Conservation (phyloP, 2,329 filamentous ascomycete genomes). For the Pleurostoma richardsiae region DNA sequence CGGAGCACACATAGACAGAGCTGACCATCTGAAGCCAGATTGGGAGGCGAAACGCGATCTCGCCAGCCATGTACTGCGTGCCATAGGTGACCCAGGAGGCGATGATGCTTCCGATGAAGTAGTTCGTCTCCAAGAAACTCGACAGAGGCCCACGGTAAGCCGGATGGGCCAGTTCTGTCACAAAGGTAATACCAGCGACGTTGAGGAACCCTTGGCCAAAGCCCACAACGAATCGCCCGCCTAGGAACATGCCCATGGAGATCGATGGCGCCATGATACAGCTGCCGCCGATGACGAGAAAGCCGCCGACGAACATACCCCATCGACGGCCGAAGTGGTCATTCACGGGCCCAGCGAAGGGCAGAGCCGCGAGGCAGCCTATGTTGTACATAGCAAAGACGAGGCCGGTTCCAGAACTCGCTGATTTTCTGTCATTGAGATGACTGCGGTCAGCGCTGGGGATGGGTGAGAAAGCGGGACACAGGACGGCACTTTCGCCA, state of each 20-base stretch:
- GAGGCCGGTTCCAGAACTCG: constrained; percentile 28
- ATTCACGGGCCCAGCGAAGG: constrained; percentile 38
- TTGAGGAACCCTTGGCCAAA: constrained; percentile 46
- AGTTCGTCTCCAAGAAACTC: constrained; percentile 11
- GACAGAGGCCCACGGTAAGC: constrained; percentile 30
- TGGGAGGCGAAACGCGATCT: constrained; percentile 45
- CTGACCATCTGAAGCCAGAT: constrained; percentile 41
- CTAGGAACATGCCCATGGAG: constrained; percentile 37
- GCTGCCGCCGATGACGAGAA: constrained; percentile 37
- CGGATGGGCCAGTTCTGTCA: constrained; percentile 31
- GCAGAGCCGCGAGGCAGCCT: constrained; percentile 39
- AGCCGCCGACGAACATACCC: constrained; percentile 41
- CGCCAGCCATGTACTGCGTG: constrained; percentile 33
- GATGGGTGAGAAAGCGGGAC: too few relatives aligned
- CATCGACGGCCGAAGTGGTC: constrained; percentile 40
- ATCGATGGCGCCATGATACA: constrained; percentile 36
- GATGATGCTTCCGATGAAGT: constrained; percentile 46
- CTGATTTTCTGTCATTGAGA: too few relatives aligned
- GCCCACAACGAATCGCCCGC: constrained; percentile 57
- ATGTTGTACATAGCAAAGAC: constrained; percentile 48
- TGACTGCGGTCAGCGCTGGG: too few relatives aligned
- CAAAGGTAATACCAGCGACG: constrained; percentile 40
- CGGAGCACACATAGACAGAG: constrained; percentile 29
- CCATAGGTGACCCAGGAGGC: constrained; percentile 45
- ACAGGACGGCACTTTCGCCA: too few relatives aligned